Evolutionary conservation across 805 yeast species (phyloP), one percentile per base, ranked within the genome.

Genomic region (Ogataea trehalophila): DNA sequence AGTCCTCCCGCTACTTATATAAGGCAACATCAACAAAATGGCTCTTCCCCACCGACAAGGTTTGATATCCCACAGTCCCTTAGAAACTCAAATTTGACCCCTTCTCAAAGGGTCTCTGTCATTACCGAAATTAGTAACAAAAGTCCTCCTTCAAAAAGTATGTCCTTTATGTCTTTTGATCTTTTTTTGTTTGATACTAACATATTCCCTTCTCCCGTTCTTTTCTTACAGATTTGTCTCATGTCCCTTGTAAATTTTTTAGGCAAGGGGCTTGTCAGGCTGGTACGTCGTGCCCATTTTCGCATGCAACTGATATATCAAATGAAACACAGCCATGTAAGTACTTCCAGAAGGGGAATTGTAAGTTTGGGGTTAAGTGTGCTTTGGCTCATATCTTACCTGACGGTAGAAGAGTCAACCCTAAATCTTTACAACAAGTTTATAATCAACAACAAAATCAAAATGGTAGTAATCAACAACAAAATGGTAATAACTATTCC

Each of bases 211-310:
- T 45, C 60, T 62, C 60, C 60, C 52, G 50, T 41, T 43, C 29
- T n/a, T 36, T 20, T 34, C 11, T 20, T 42, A 67, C 69, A 71
- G 89, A 86, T 60, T 76, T 88, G 41, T 83, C 95, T 41, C 99
- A 92, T 66, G 98, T 92, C 31, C 99, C 99, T 3, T 92, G 99
- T 67, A 92, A 92, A 70, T 92, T 92, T 71, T 92, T 75, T 66
- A 75, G 80, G 48, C 97, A 91, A 65, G 97, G 98, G 1, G 80
- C 87, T 16, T 92, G 99, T 66, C 97, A 91, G 66, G 98, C 98
- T 1, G 98, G 98, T 13, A 74, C 72, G 44, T 74, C 92, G 1
- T 92, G 99, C 65, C 97, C 97, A 1, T 92, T 92, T 63, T 83
- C 94, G 33, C 99, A 92, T 64, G 75, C 85, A 41, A 61, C 79